Percentiles rank a stretch among this genome's conserved stretches.
phyloP scores from a whole-genome alignment of 441 rosid species.

The Gossypium schwendimanii region DNA sequence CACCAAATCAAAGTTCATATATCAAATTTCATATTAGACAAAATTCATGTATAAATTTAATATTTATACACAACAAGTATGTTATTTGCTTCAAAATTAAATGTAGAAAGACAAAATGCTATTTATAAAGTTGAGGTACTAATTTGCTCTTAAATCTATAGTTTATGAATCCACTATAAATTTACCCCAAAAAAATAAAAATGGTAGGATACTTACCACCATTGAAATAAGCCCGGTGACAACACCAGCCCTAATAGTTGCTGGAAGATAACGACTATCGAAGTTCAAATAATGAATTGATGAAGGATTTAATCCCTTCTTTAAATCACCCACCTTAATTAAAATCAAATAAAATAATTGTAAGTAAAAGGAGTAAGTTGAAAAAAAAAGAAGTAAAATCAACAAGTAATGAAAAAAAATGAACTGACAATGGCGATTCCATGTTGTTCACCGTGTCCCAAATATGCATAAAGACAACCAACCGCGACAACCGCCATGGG shows the following conservation, averaged over 20 bases:
- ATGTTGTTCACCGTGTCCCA: not conserved
- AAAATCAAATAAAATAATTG: not conserved
- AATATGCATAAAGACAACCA: slow-evolving; percentile 3
- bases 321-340: slow-evolving; percentile 65
- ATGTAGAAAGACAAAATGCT: no score
- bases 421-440: not conserved
- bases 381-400: not conserved
- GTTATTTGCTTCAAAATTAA: no score
- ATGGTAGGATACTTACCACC: slow-evolving; percentile 45
- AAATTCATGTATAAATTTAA: no score
- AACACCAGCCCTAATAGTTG: slow-evolving; percentile 48
- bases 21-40: no score
- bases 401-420: not conserved
- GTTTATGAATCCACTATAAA: not conserved
- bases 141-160: no score
- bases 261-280: slow-evolving; percentile 42
- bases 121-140: no score
- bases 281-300: slow-evolving; percentile 52
- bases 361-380: not conserved
- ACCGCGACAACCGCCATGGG: not conserved
- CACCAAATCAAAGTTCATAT: no score
- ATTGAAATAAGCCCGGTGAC: slow-evolving; percentile 62
- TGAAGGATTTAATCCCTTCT: slow-evolving; percentile 64
- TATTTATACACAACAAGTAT: no score
- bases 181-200: not conserved